Evolutionary conservation across 1,284 basidiomycete species (phyloP).

Genomic region (Irpex rosettiformis): DNA sequence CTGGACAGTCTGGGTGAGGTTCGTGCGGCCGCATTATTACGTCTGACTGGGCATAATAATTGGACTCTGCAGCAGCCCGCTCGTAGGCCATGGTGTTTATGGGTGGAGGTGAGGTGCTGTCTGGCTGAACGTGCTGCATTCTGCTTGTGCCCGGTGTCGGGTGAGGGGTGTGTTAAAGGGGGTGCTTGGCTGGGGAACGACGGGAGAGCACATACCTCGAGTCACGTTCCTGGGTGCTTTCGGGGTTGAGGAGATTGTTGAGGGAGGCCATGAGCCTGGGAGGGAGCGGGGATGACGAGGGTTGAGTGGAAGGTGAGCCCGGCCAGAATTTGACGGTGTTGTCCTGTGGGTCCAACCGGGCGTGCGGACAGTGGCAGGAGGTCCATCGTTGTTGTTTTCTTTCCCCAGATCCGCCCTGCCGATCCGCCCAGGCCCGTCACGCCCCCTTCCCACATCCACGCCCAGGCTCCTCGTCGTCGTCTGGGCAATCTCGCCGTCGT

Average conservation of each 20-base stretch:
- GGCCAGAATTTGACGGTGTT: slow-evolving; percentile 31
- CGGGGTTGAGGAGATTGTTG: slow-evolving; percentile 34
- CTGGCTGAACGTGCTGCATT: slow-evolving; percentile 11
- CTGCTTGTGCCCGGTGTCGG: slow-evolving; percentile 7
- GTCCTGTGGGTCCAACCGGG: slow-evolving; percentile 33
- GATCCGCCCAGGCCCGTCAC: slow-evolving; percentile 10
- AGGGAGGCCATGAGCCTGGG: slow-evolving; percentile 30
- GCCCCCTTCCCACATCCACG: neutral
- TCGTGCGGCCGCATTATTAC: slow-evolving; percentile 29
- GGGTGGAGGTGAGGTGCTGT: slow-evolving; percentile 9
- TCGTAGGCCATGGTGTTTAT: slow-evolving; percentile 16
- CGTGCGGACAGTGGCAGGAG: slow-evolving; percentile 22
- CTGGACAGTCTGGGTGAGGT: slow-evolving; percentile 68
- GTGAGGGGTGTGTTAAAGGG: slow-evolving; percentile 1
- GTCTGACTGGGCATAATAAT: slow-evolving; percentile 24
- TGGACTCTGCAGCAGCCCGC: slow-evolving; percentile 11
- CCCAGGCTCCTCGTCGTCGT: neutral
- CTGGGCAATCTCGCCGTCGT: neutral
- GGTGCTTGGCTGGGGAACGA: slow-evolving; percentile 12
- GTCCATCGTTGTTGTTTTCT: slow-evolving; percentile 25
- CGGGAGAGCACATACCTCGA: slow-evolving; percentile 23
- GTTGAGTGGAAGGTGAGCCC: slow-evolving; percentile 19
- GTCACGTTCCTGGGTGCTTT: slow-evolving; percentile 24
- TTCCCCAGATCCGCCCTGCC: slow-evolving; percentile 17
- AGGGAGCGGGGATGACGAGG: slow-evolving; percentile 16